These are phyloP conservation scores for Globisporangium radiosum DNA, from an alignment of 352 stramenopile genomes.

Conservation along the genomic window DNA sequence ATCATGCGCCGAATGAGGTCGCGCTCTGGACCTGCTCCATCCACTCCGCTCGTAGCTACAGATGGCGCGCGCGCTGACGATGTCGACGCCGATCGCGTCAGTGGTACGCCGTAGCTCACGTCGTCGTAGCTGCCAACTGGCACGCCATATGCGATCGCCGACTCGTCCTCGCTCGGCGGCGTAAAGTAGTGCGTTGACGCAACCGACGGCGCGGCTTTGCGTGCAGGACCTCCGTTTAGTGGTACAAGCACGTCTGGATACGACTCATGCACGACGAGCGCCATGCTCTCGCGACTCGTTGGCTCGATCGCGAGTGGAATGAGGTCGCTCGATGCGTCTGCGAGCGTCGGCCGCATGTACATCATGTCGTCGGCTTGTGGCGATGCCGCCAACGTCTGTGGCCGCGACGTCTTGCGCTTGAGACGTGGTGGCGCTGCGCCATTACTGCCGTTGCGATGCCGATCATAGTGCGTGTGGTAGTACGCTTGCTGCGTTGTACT, in stretches of 20 bases:
- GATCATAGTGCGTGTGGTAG: slow-evolving; percentile 10
- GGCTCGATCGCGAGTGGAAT: slow-evolving; percentile 7
- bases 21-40: background rate
- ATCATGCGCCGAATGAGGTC: slow-evolving; percentile 29
- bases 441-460: background rate
- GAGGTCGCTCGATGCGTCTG: slow-evolving; percentile 11
- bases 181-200: slow-evolving; percentile 5
- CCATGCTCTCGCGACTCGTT: slow-evolving; percentile 5
- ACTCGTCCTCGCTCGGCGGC: background rate
- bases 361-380: background rate
- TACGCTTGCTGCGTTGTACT: slow-evolving; percentile 5
- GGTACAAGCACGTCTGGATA: background rate
- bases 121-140: slow-evolving; percentile 7
- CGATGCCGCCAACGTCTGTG: background rate
- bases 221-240: background rate
- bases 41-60: background rate
- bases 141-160: slow-evolving; percentile 4
- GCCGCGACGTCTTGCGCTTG: background rate
- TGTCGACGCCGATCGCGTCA: slow-evolving; percentile 1
- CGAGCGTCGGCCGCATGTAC: slow-evolving; percentile 1
- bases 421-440: background rate
- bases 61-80: slow-evolving; percentile 14
- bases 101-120: background rate
- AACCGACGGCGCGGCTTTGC: background rate
- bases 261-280: slow-evolving; percentile 7